phyloP scores from a whole-genome alignment of 129 eudicot species.

The Ambrosia artemisiifolia region DNA sequence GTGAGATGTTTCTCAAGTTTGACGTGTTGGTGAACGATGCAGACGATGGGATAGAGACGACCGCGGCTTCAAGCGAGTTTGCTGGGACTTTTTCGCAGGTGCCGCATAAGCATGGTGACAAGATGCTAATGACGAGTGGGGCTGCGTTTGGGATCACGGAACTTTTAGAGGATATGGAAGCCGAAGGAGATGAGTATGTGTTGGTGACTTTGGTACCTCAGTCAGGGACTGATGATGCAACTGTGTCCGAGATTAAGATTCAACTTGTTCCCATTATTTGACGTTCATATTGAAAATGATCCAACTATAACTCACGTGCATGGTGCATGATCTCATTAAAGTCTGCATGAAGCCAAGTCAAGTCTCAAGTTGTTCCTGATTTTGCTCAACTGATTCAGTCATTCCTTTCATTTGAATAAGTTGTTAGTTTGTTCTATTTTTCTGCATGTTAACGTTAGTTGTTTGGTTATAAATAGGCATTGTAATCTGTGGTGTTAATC shows the following conservation, averaged over 20 bases:
- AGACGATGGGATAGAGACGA: constrained; percentile 23
- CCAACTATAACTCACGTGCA: too few relatives aligned
- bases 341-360: too few relatives aligned
- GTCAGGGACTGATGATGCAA: constrained; percentile 2
- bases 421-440: too few relatives aligned
- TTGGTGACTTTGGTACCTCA: constrained; percentile 22
- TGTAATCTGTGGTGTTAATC: too few relatives aligned
- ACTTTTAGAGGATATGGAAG: constrained; percentile 30
- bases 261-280: neutral
- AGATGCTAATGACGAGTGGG: neutral
- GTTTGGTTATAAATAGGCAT: too few relatives aligned
- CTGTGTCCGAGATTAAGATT: constrained; percentile 17
- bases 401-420: too few relatives aligned
- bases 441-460: too few relatives aligned
- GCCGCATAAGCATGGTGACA: neutral
- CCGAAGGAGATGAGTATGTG: constrained; percentile 26
- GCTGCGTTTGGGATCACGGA: constrained; percentile 19
- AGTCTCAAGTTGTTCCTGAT: too few relatives aligned
- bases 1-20: constrained; percentile 36
- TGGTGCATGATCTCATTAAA: too few relatives aligned
- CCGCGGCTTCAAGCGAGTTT: constrained; percentile 16
- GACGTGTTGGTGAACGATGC: constrained; percentile 54
- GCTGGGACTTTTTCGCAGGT: constrained; percentile 31
- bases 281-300: too few relatives aligned
- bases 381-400: too few relatives aligned